These are phyloP conservation scores for Rubia tinctorum DNA, from an alignment of 305 asterid genomes.

Conservation along the genomic window DNA sequence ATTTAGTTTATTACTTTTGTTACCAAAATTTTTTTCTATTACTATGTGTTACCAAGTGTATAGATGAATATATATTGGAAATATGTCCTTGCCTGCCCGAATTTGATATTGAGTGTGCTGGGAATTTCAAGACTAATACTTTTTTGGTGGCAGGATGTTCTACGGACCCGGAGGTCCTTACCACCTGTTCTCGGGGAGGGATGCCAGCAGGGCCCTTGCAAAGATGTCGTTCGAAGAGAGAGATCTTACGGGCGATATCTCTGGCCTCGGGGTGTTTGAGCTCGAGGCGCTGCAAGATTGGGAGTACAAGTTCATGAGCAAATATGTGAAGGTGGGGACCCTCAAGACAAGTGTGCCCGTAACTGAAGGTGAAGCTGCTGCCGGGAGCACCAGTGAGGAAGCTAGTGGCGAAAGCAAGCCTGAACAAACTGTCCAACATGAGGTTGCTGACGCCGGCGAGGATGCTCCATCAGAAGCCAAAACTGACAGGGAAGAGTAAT, in stretches of 20 bases:
- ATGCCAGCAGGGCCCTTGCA: slow-evolving; percentile 91
- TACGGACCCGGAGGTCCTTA: slow-evolving; percentile 98
- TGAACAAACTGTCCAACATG: slow-evolving; percentile 26
- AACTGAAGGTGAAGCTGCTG: slow-evolving; percentile 33
- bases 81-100: background rate
- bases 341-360: slow-evolving; percentile 42
- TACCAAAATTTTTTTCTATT: background rate
- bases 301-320: slow-evolving; percentile 98
- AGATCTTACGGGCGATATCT: slow-evolving; percentile 73
- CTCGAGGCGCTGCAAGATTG: slow-evolving; percentile 89
- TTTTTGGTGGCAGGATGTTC: slow-evolving; percentile 47
- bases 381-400: slow-evolving; percentile 21
- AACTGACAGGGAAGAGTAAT: slow-evolving; percentile 28
- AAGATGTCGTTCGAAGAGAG: slow-evolving; percentile 87
- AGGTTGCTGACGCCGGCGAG: slow-evolving; percentile 34
- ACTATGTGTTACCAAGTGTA: background rate
- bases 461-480: slow-evolving; percentile 33
- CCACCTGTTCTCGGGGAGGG: slow-evolving; percentile 84
- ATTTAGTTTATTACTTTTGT: background rate
- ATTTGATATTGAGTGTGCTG: background rate
- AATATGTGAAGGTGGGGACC: slow-evolving; percentile 88
- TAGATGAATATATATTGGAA: background rate
- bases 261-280: slow-evolving; percentile 79
- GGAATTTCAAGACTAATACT: background rate
- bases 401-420: slow-evolving; percentile 28